A percentile compares a stretch with the other conserved stretches of the same genome.
Evolutionary conservation across 306 rosid species (phyloP).

Genomic region (Cercis canadensis): DNA sequence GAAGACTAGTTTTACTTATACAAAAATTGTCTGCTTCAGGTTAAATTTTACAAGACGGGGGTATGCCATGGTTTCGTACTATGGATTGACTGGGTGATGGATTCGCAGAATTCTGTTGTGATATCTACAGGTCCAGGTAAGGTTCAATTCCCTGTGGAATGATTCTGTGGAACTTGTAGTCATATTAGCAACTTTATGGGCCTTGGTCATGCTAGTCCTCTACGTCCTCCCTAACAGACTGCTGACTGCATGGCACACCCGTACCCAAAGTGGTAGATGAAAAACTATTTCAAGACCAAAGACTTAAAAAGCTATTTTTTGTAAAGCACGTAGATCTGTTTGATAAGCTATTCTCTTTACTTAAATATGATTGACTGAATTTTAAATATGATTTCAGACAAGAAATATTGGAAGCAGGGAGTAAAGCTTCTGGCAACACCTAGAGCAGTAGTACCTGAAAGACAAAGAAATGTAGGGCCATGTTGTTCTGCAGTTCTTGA

Average conservation of each 20-base stretch:
- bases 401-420: conserved; percentile 94
- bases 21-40: conserved; percentile 49
- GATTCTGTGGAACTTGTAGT: background rate
- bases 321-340: background rate
- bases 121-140: conserved; percentile 91
- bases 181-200: background rate
- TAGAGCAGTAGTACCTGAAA: conserved; percentile 51
- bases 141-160: conserved; percentile 25
- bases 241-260: conserved; percentile 14
- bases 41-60: conserved; percentile 65
- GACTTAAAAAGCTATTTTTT: conserved; percentile 4
- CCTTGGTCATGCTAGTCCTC: background rate
- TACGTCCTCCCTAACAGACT: background rate
- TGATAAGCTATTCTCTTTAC: conserved; percentile 7
- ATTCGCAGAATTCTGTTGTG: conserved; percentile 62
- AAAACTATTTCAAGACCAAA: conserved; percentile 6
- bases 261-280: conserved; percentile 11
- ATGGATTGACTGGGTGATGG: conserved; percentile 96
- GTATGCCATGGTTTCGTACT: conserved; percentile 83
- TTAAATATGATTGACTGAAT: too few species aligned
- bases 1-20: conserved; percentile 9
- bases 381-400: conserved; percentile 59
- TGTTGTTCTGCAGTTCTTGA: conserved; percentile 57
- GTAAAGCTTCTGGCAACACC: conserved; percentile 84
- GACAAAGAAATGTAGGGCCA: conserved; percentile 29